Conservation (phyloP, 116 monocot genomes). For the Papilionanthe hybrid region DNA sequence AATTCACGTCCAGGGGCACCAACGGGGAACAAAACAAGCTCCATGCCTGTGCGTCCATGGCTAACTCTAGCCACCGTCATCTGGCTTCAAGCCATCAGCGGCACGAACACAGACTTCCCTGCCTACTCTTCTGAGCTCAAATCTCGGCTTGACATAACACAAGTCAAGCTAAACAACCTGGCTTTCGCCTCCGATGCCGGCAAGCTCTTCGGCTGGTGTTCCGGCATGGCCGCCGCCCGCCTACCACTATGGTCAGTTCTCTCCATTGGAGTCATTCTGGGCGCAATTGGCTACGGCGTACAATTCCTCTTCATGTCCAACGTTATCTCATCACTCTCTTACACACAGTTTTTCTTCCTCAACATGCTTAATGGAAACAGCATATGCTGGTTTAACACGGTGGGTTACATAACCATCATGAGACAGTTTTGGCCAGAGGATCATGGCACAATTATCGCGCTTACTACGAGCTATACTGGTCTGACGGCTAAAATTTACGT, state of each 20-base stretch:
- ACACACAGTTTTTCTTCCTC: conserved; percentile 22
- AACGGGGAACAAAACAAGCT: not conserved
- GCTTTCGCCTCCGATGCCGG: conserved; percentile 35
- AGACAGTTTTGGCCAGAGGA: conserved; percentile 13
- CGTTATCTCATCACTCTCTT: conserved; percentile 12
- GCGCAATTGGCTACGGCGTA: conserved; percentile 38
- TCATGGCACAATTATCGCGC: conserved; percentile 15
- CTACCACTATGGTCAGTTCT: conserved; percentile 32
- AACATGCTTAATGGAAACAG: conserved; percentile 28
- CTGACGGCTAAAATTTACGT: conserved; percentile 26
- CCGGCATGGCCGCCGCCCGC: conserved; percentile 15
- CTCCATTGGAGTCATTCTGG: conserved; percentile 15
- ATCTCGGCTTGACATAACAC: conserved; percentile 19
- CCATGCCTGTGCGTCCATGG: conserved; percentile 23
- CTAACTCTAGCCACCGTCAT: conserved; percentile 21
- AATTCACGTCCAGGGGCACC: not conserved
- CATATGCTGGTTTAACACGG: conserved; percentile 35
- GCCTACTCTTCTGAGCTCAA: conserved; percentile 35
- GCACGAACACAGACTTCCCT: conserved; percentile 33
- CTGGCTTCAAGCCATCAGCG: conserved; percentile 32
- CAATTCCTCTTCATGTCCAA: conserved; percentile 24
- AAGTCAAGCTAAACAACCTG: conserved; percentile 33
- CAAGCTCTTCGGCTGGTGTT: conserved; percentile 30
- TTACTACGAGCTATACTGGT: conserved; percentile 23
- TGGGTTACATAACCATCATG: conserved; percentile 20